These are phyloP conservation scores for Podochytrium sp. DNA, from an alignment of 192 early-diverging fungal genomes.

Conservation along the genomic window DNA sequence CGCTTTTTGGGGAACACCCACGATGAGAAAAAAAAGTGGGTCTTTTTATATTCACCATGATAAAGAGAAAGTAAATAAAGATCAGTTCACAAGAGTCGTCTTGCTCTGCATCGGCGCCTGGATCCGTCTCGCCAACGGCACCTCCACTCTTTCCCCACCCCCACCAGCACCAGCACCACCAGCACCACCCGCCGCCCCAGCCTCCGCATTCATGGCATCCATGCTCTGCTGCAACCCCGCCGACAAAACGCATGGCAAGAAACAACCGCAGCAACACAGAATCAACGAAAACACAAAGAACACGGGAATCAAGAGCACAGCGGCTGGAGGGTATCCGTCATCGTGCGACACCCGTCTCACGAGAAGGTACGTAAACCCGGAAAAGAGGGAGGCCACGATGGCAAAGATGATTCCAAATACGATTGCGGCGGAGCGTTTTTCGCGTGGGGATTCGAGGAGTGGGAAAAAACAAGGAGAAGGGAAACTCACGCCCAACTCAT, in stretches of 20 bases:
- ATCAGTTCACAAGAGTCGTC: background rate
- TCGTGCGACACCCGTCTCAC: slow-evolving; percentile 36
- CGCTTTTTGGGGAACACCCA: too few species aligned
- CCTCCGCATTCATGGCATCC: slow-evolving; percentile 17
- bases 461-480: slow-evolving; percentile 7
- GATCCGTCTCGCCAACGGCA: slow-evolving; percentile 3
- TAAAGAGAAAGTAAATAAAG: background rate
- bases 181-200: background rate
- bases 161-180: background rate
- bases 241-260: slow-evolving; percentile 38
- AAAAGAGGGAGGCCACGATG: slow-evolving; percentile 39
- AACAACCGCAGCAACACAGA: slow-evolving; percentile 54
- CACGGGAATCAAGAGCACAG: slow-evolving; percentile 56
- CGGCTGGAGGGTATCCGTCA: slow-evolving; percentile 40
- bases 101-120: background rate
- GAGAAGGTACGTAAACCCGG: slow-evolving; percentile 46
- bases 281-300: slow-evolving; percentile 52
- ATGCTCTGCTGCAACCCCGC: slow-evolving; percentile 13
- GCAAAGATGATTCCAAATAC: slow-evolving; percentile 32
- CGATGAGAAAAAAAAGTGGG: too few species aligned
- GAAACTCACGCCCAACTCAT: slow-evolving; percentile 38
- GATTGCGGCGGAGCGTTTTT: slow-evolving; percentile 22
- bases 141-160: background rate
- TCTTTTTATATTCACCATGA: too few species aligned
- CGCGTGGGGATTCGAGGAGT: background rate